A percentile compares a stretch with the other conserved stretches of the same genome.
Conservation (phyloP, 345 rosid genomes). For the Eucalyptus shirleyi region DNA sequence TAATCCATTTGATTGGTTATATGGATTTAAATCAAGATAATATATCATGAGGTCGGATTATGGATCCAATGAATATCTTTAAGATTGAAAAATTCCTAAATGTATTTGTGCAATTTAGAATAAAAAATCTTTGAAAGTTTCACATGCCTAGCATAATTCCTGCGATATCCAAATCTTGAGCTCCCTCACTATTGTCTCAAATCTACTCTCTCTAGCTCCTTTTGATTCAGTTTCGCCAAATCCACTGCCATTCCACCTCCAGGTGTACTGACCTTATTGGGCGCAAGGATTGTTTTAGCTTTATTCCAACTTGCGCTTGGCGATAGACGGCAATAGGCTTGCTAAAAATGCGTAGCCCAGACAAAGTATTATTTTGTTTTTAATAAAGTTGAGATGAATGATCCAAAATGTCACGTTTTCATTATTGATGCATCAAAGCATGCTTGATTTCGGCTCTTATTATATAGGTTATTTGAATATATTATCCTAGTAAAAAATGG, state of each 20-base stretch:
- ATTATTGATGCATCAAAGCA: neutral
- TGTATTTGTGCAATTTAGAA: too few species aligned
- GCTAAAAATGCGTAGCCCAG: neutral
- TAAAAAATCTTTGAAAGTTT: too few species aligned
- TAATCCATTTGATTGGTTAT: neutral
- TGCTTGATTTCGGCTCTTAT: neutral
- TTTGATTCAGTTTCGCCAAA: too few species aligned
- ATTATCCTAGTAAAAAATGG: too few species aligned
- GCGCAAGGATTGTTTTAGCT: neutral
- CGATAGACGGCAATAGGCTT: too few species aligned
- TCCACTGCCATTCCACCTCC: neutral
- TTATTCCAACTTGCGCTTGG: neutral
- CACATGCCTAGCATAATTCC: neutral
- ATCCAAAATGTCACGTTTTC: neutral
- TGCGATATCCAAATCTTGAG: neutral
- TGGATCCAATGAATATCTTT: neutral
- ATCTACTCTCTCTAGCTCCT: neutral
- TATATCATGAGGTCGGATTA: neutral
- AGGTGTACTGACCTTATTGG: neutral
- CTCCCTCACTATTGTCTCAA: neutral
- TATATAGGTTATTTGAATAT: neutral
- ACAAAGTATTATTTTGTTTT: neutral
- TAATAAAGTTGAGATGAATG: neutral
- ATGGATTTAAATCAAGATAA: too few species aligned
- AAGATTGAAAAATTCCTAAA: too few species aligned